A percentile compares a stretch with the other conserved stretches of the same genome.
phyloP scores from a whole-genome alignment of 2,329 filamentous ascomycete species.

The Tolypocladium tundrense region DNA sequence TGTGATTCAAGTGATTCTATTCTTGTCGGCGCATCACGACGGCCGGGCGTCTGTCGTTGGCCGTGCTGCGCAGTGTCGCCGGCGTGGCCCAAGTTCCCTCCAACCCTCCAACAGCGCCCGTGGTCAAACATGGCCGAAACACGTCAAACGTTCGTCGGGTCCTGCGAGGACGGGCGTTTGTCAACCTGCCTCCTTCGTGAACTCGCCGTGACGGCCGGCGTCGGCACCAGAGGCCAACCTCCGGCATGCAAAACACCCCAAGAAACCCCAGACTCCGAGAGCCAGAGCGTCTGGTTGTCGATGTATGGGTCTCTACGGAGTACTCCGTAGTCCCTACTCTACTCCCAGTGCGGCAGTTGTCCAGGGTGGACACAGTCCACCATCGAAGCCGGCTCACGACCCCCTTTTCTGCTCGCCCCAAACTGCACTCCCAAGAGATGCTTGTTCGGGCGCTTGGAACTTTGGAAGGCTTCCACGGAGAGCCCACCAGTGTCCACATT shows the following conservation, averaged over 20 bases:
- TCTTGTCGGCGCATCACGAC: background rate
- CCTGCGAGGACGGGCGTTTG: background rate
- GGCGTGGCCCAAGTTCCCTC: background rate
- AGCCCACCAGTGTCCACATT: background rate
- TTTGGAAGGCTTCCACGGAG: background rate
- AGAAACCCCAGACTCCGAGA: background rate
- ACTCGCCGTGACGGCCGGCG: background rate
- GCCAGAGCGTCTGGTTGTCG: too few relatives aligned
- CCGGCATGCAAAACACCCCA: background rate
- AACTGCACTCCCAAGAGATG: background rate
- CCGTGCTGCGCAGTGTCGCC: background rate
- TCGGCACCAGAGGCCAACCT: background rate
- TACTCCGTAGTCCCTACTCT: background rate
- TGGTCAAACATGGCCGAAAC: background rate
- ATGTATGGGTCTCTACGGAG: too few relatives aligned
- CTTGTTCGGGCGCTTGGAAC: background rate
- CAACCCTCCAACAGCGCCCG: background rate
- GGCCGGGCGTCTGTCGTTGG: background rate
- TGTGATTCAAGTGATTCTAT: background rate
- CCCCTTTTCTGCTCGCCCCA: background rate
- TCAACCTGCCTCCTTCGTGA: background rate
- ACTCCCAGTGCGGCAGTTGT: slow-evolving; percentile 3
- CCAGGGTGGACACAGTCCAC: background rate
- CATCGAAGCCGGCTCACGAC: background rate
- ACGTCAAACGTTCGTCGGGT: background rate